Conservation (phyloP, 2,329 filamentous ascomycete genomes). For the Talaromyces sp. region DNA sequence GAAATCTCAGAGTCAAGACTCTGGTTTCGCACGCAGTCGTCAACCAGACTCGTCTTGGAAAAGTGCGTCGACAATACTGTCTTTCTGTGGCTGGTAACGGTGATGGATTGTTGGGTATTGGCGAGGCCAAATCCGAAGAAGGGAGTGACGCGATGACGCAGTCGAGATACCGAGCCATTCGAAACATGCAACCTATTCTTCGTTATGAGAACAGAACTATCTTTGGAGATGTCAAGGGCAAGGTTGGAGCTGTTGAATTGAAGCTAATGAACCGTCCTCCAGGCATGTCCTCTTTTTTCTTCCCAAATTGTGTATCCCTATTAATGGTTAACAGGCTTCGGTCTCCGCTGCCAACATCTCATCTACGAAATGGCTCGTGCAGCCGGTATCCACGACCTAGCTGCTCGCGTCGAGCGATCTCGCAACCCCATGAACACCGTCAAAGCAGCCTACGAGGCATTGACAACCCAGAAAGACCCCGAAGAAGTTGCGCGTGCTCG, state of each 20-base stretch:
- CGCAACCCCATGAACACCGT: constrained; percentile 98
- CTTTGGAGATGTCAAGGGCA: constrained; percentile 77
- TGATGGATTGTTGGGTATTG: constrained; percentile 81
- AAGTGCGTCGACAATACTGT: constrained; percentile 74
- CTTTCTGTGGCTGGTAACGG: constrained; percentile 83
- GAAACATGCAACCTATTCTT: constrained; percentile 88
- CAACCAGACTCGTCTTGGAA: constrained; percentile 96
- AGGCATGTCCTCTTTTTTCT: constrained; percentile 58
- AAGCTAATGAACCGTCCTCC: constrained; percentile 79
- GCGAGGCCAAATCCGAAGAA: constrained; percentile 85
- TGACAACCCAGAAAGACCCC: constrained; percentile 79
- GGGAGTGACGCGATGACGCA: constrained; percentile 64
- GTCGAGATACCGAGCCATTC: constrained; percentile 76
- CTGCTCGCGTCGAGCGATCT: constrained; percentile 77
- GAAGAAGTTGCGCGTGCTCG: constrained; percentile 85
- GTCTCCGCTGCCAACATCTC: constrained; percentile 82
- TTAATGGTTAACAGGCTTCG: constrained; percentile 66
- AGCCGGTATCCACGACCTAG: constrained; percentile 81
- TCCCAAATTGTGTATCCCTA: neutral
- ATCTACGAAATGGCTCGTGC: constrained; percentile 94
- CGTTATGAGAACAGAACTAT: constrained; percentile 92
- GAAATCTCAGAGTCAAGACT: constrained; percentile 63
- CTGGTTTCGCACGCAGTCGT: constrained; percentile 72
- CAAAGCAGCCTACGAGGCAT: constrained; percentile 82
- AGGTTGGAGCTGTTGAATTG: constrained; percentile 85